Conservation (phyloP, 2,329 filamentous ascomycete genomes). For the Thermothelomyces thermophilus region DNA sequence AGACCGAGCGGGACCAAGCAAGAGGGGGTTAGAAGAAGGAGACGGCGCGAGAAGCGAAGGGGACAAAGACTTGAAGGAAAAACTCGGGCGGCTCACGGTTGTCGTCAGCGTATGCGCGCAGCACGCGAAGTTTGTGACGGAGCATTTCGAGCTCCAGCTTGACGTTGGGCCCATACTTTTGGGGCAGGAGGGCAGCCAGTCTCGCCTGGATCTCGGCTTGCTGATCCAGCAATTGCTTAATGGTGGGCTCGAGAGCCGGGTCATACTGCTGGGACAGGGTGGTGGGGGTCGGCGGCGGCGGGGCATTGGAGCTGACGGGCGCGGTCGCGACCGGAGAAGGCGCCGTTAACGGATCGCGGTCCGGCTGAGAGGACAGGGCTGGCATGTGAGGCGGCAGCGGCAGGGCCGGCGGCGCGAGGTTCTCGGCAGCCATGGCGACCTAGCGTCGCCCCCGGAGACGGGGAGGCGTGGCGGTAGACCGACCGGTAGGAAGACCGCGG, state of each 20-base stretch:
- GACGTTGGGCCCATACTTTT: constrained; percentile 42
- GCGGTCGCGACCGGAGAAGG: constrained; percentile 15
- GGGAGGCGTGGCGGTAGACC: constrained; percentile 2
- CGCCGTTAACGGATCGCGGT: constrained; percentile 20
- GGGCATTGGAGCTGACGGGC: constrained; percentile 14
- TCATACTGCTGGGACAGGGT: constrained; percentile 27
- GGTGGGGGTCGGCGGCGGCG: constrained; percentile 13
- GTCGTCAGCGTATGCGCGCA: constrained; percentile 42
- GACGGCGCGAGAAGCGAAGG: background rate
- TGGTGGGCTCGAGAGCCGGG: constrained; percentile 37
- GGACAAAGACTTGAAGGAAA: constrained; percentile 5
- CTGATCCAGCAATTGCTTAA: constrained; percentile 43
- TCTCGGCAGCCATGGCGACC: constrained; percentile 23
- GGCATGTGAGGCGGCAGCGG: constrained; percentile 13
- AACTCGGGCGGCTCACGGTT: constrained; percentile 43
- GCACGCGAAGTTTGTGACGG: constrained; percentile 46
- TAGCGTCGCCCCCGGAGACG: background rate
- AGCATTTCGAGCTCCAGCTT: constrained; percentile 48
- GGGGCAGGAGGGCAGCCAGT: constrained; percentile 42
- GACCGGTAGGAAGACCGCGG: no score
- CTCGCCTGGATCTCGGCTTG: constrained; percentile 48
- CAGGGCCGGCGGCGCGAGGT: constrained; percentile 19
- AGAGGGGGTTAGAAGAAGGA: constrained; percentile 9
- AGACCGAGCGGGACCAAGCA: constrained; percentile 15
- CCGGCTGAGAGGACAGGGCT: constrained; percentile 14